Percentiles rank a stretch among this genome's conserved stretches.
These are phyloP conservation scores for Lophiostoma macrostomum DNA, from an alignment of 495 filamentous ascomycete genomes.

Conservation along the genomic window DNA sequence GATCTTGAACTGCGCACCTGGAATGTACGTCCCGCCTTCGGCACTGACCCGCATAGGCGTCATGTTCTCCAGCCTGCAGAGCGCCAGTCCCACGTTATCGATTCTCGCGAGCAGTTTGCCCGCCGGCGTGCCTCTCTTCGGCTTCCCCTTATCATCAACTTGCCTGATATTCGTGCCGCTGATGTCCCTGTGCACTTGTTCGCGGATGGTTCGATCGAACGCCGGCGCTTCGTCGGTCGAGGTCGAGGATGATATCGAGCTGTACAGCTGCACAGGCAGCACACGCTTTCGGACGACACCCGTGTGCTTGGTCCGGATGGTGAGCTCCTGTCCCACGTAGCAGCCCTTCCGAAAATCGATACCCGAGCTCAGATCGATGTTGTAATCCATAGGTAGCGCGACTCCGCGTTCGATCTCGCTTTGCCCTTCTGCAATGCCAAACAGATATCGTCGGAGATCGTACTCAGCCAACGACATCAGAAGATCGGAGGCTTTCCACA, in stretches of 20 bases:
- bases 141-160: constrained; percentile 24
- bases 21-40: constrained; percentile 54
- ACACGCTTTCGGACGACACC: constrained; percentile 90
- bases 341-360: constrained; percentile 95
- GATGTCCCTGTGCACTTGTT: too few species aligned
- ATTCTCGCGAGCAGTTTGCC: constrained; percentile 75
- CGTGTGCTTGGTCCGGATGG: constrained; percentile 88
- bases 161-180: constrained; percentile 36
- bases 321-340: constrained; percentile 95
- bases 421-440: constrained; percentile 82
- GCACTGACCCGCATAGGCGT: constrained; percentile 66
- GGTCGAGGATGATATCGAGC: constrained; percentile 28
- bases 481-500: too few species aligned
- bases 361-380: constrained; percentile 76
- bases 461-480: too few species aligned
- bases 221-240: constrained; percentile 29
- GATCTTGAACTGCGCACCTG: constrained; percentile 55
- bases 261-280: constrained; percentile 78
- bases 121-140: constrained; percentile 57
- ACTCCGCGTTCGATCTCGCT: constrained; percentile 65
- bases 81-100: constrained; percentile 82
- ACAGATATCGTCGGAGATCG: constrained; percentile 63
- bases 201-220: constrained; percentile 33
- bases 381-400: constrained; percentile 76
- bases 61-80: constrained; percentile 89